Conservation (phyloP, 148 eudicot species). For the Vaccinium vitisidaea region DNA sequence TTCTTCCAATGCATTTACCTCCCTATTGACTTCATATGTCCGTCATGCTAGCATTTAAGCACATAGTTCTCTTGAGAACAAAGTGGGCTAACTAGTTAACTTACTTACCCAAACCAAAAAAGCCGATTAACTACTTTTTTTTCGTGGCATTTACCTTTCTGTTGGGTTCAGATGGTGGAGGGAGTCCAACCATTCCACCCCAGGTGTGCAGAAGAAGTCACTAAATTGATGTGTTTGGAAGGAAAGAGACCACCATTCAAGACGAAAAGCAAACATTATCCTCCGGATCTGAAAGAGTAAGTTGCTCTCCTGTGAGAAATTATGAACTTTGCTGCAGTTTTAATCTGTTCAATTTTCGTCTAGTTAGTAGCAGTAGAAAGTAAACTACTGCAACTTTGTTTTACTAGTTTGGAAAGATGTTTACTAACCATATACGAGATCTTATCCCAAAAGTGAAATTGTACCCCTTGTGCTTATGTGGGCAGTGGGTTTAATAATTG, state of each 20-base stretch:
- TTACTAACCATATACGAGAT: neutral
- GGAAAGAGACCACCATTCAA: constrained; percentile 75
- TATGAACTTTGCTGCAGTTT: neutral
- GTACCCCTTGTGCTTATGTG: neutral
- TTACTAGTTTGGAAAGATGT: neutral
- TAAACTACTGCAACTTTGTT: neutral
- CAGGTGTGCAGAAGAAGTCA: constrained; percentile 70
- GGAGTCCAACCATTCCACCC: constrained; percentile 87
- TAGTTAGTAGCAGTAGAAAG: neutral
- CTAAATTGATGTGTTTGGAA: constrained; percentile 63
- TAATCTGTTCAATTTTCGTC: neutral
- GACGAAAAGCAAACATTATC: constrained; percentile 66
- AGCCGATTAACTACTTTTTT: neutral
- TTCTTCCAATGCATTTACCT: neutral
- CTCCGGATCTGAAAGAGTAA: constrained; percentile 88
- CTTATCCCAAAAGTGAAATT: neutral
- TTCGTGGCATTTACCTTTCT: neutral
- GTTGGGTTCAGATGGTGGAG: constrained; percentile 69
- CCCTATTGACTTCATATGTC: neutral
- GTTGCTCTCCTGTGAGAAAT: constrained; percentile 27
- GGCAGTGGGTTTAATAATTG: neutral
- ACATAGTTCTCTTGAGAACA: neutral
- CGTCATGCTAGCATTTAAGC: neutral
- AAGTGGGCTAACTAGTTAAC: neutral
- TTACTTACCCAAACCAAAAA: neutral